A percentile compares a stretch with the other conserved stretches of the same genome.
Conservation (phyloP, 306 rosid genomes). For the Casuarina glauca region DNA sequence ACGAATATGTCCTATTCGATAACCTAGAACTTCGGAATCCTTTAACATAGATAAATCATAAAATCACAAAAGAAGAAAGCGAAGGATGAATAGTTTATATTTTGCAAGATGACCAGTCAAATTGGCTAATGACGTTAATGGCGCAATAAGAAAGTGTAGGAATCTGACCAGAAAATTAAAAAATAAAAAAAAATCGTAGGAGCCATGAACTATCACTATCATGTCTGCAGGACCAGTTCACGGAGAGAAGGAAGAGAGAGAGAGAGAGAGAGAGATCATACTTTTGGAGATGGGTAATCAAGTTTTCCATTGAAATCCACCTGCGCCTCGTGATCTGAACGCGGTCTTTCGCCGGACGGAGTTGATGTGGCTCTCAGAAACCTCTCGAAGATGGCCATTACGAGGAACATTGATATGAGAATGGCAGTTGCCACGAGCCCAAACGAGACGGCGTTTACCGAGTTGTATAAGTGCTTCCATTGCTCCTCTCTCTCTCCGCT, state of each 20-base stretch:
- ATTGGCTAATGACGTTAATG: background rate
- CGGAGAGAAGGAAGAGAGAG: constrained; percentile 1
- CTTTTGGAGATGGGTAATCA: constrained; percentile 50
- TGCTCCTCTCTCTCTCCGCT: constrained; percentile 47
- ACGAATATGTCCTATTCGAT: too few species aligned
- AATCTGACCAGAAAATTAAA: background rate
- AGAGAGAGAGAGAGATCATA: constrained; percentile 22
- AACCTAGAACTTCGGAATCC: too few species aligned
- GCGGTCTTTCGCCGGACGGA: constrained; percentile 28
- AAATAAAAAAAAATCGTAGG: background rate
- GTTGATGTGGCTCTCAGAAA: constrained; percentile 53
- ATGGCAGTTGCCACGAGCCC: constrained; percentile 78
- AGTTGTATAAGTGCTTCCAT: constrained; percentile 55
- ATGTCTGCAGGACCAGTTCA: background rate
- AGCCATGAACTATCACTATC: constrained; percentile 5
- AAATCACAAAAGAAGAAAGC: background rate
- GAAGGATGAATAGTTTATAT: too few species aligned
- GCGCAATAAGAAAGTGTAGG: background rate
- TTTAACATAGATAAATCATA: too few species aligned
- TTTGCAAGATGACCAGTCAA: background rate
- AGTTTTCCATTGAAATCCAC: constrained; percentile 35
- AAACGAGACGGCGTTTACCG: constrained; percentile 63
- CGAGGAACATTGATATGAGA: constrained; percentile 74
- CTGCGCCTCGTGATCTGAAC: constrained; percentile 48
- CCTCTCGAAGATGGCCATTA: constrained; percentile 73